Evolutionary conservation across 23 red algal species (phyloP), one percentile per base, ranked within the genome.

Genomic region (Gracilariopsis chorda): DNA sequence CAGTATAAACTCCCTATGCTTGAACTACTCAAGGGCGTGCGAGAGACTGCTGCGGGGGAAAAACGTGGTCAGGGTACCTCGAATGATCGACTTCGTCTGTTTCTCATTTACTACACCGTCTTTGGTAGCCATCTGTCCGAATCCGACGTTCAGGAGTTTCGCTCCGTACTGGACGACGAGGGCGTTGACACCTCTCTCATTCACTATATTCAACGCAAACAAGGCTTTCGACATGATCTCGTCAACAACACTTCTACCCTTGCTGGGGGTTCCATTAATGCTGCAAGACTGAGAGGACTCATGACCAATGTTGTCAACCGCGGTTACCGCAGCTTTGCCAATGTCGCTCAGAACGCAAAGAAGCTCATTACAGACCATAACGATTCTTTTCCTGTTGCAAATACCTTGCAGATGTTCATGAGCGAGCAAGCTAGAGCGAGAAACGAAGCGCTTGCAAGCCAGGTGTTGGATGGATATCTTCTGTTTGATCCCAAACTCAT

Each of bases 71-170:
- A 48, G n/a, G 92, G 84, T 21, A 70, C 88, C 12, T 46, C 83
- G 19, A 36, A 49, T 27, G 85, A 94, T 67, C 83, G 78, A 9
- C 62, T 96, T 6, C 88, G 94, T 29, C 28, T 96, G 21, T 88
- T 96, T 73, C 64, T 96, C 21, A 96, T 96, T 24, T 96, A 92
- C 67, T 96, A 95, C 61, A 73, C 64, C 16, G 55, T 71, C 19
- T 91, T 91, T 72, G 88, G 88, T 4, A 24, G 49, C 21, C 76
- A 82, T 55, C 58, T 91, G 33, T 71, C 88, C 13, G 88, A 80
- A 42, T 59, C 44, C 20, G 57, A 71, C 7, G 59, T 91, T 52
- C 74, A 55, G 3, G 88, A 82, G 58, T 81, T 82, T 1, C 51
- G 77, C 8, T 69, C 63, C 13, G 63, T 82, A 28, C 68, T 91